Percentiles rank a stretch among this genome's conserved stretches.
These are phyloP conservation scores for Globisporangium camurandrum DNA, from an alignment of 352 stramenopile species.

Conservation along the genomic window DNA sequence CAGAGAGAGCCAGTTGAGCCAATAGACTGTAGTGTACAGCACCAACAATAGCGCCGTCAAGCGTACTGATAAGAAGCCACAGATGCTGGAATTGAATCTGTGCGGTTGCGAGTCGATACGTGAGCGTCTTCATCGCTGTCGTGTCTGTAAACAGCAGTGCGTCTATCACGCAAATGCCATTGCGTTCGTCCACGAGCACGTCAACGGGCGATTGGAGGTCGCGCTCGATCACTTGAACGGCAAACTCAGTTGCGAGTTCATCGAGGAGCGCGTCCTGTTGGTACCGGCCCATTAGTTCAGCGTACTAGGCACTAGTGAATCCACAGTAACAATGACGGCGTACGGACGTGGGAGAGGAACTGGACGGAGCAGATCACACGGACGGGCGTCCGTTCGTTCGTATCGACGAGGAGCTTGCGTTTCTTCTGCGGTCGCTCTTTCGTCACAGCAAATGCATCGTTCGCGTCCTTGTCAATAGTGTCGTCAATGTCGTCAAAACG, in stretches of 20 bases:
- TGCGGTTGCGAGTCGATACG: conserved; percentile 46
- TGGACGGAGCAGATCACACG: conserved; percentile 11
- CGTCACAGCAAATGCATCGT: conserved; percentile 4
- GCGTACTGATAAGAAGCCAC: conserved; percentile 58
- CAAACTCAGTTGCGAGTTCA: conserved; percentile 45
- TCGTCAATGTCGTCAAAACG: neutral
- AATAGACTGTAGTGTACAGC: too few species aligned
- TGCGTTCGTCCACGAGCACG: conserved; percentile 61
- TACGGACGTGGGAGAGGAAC: conserved; percentile 7
- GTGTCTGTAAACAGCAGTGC: conserved; percentile 21
- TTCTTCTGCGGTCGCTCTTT: conserved; percentile 15
- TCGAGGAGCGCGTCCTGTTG: conserved; percentile 52
- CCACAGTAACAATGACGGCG: neutral
- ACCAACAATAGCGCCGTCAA: too few species aligned
- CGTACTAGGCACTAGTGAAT: neutral
- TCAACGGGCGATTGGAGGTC: conserved; percentile 44
- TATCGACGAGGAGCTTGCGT: conserved; percentile 10
- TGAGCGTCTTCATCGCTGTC: conserved; percentile 30
- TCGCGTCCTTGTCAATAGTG: neutral
- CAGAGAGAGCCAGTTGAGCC: neutral
- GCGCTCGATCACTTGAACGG: conserved; percentile 51
- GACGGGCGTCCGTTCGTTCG: conserved; percentile 6
- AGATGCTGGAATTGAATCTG: conserved; percentile 55
- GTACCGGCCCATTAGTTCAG: neutral
- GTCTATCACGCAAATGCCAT: conserved; percentile 39